phyloP scores from a whole-genome alignment of 208 protist species.

The Leishmania mexicana region DNA sequence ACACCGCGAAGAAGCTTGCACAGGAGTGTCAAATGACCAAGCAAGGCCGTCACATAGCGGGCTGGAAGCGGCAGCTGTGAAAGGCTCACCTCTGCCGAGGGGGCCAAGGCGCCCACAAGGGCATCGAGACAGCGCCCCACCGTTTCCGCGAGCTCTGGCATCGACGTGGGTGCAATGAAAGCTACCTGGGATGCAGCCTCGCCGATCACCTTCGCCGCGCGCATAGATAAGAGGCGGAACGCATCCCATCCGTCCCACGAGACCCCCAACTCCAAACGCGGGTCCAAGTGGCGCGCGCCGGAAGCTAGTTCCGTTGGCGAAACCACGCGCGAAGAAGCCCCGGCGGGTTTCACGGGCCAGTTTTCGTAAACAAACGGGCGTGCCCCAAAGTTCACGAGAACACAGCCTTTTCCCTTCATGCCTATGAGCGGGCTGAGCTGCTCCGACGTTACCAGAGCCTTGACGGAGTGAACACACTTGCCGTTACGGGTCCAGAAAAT shows the following conservation, averaged over 20 bases:
- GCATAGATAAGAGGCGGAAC: conserved; percentile 78
- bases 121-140: conserved; percentile 44
- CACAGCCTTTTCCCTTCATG: conserved; percentile 68
- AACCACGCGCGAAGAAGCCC: conserved; percentile 11
- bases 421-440: conserved; percentile 75
- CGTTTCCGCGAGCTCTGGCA: conserved; percentile 32
- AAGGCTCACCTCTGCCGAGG: conserved; percentile 19
- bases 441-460: conserved; percentile 19
- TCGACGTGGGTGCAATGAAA: conserved; percentile 10
- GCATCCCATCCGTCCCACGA: conserved; percentile 68
- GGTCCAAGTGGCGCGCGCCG: not conserved
- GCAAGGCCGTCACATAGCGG: conserved; percentile 25
- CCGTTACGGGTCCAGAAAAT: conserved; percentile 91
- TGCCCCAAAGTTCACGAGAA: conserved; percentile 87
- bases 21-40: conserved; percentile 30
- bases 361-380: conserved; percentile 56
- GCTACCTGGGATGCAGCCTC: conserved; percentile 23
- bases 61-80: conserved; percentile 19
- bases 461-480: conserved; percentile 46
- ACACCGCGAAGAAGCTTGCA: conserved; percentile 30
- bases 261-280: conserved; percentile 7
- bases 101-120: conserved; percentile 21
- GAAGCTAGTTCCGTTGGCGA: not conserved
- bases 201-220: conserved; percentile 50
- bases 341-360: not conserved